These are phyloP conservation scores for Lipomyces yamadae DNA, from an alignment of 805 yeast genomes.

Conservation along the genomic window DNA sequence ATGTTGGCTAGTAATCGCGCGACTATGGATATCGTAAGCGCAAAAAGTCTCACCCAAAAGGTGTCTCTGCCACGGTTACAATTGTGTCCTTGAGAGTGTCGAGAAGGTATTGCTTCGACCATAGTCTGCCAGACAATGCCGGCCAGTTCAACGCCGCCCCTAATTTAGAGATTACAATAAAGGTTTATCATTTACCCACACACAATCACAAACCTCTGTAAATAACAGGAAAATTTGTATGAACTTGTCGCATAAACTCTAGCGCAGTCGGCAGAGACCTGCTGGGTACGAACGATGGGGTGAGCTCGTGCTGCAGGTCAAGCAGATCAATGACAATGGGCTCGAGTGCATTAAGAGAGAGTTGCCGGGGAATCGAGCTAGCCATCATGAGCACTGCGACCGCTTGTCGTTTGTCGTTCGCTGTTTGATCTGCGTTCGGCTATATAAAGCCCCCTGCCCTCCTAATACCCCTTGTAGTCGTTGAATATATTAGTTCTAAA, in stretches of 20 bases:
- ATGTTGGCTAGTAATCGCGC: constrained; percentile 12
- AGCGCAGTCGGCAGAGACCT: constrained; percentile 19
- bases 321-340: constrained; percentile 22
- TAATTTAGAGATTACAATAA: not conserved
- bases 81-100: constrained; percentile 10
- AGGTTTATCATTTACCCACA: not conserved
- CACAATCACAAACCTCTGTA: constrained; percentile 22
- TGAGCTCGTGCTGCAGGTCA: constrained; percentile 24
- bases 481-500: too few relatives aligned
- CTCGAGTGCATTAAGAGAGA: not conserved
- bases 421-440: too few relatives aligned
- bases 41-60: constrained; percentile 26
- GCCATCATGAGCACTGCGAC: not conserved
- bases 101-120: constrained; percentile 25
- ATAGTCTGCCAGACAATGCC: constrained; percentile 23
- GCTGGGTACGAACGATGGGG: constrained; percentile 31
- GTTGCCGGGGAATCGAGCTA: not conserved
- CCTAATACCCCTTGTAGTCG: too few relatives aligned
- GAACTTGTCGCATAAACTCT: constrained; percentile 30
- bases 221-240: constrained; percentile 26
- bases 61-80: constrained; percentile 31
- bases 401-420: not conserved
- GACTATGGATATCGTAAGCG: too few relatives aligned
- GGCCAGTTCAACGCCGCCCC: constrained; percentile 29
- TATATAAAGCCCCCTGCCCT: too few relatives aligned